Evolutionary conservation across 805 yeast genomes (phyloP).

Genomic region (Saccharomycodes ludwigii): DNA sequence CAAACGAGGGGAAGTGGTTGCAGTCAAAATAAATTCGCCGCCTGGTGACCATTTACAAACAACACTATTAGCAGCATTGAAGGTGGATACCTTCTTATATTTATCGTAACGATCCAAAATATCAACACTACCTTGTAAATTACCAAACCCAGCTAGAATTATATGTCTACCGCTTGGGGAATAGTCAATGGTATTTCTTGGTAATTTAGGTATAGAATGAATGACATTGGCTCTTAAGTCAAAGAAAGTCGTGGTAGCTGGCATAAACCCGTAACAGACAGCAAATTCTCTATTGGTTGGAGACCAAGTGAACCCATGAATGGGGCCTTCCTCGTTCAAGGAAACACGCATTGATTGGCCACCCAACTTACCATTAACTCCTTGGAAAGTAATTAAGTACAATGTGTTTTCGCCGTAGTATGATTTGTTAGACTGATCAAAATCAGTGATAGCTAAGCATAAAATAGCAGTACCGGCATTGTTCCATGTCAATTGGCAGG

Average conservation of each 20-base stretch:
- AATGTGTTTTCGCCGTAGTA: constrained; percentile 95
- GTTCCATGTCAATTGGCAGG: constrained; percentile 89
- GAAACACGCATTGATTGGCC: constrained; percentile 80
- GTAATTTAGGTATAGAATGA: constrained; percentile 71
- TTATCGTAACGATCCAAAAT: constrained; percentile 84
- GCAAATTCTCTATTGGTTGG: constrained; percentile 95
- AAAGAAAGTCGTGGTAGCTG: constrained; percentile 86
- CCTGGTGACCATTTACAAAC: constrained; percentile 97
- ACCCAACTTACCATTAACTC: constrained; percentile 67
- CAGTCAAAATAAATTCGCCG: constrained; percentile 85
- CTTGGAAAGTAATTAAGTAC: constrained; percentile 46
- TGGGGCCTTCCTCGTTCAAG: constrained; percentile 88
- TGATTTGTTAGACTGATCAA: constrained; percentile 84
- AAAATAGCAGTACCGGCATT: constrained; percentile 84
- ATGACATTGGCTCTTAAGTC: constrained; percentile 87
- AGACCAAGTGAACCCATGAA: constrained; percentile 96
- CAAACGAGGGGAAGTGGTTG: constrained; percentile 92
- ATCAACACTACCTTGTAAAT: constrained; percentile 92
- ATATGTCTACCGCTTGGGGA: constrained; percentile 91
- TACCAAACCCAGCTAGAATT: constrained; percentile 94
- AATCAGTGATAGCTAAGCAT: constrained; percentile 91
- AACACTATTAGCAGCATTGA: constrained; percentile 91
- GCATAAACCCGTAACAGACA: constrained; percentile 96
- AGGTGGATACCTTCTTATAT: constrained; percentile 64
- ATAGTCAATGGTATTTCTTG: constrained; percentile 80